phyloP scores from a whole-genome alignment of 441 rosid genomes.

The Erodium trifolium region DNA sequence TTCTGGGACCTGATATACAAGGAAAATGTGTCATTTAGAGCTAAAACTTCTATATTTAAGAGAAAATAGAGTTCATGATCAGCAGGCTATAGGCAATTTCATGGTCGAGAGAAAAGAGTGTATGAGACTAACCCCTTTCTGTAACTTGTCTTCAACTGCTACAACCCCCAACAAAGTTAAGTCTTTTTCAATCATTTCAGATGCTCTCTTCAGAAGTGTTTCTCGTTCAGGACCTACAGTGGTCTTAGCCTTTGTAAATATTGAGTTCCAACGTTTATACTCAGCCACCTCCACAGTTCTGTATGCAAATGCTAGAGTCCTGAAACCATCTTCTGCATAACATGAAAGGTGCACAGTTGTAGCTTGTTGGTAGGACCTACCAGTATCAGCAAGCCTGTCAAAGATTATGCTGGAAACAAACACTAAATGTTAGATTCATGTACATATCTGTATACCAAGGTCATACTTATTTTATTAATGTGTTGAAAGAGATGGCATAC shows the following conservation, averaged over 20 bases:
- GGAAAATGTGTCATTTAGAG: slow-evolving; percentile 2
- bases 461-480: not conserved
- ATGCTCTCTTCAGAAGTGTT: slow-evolving; percentile 57
- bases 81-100: too few species aligned
- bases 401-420: slow-evolving; percentile 65
- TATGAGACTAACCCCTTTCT: slow-evolving; percentile 51
- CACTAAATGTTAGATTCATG: not conserved
- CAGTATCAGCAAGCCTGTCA: slow-evolving; percentile 60
- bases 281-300: slow-evolving; percentile 66
- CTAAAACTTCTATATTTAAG: too few species aligned
- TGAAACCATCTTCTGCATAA: slow-evolving; percentile 91
- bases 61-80: too few species aligned
- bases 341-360: slow-evolving; percentile 62
- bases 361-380: slow-evolving; percentile 53
- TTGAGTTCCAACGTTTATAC: slow-evolving; percentile 42
- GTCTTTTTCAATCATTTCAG: slow-evolving; percentile 62
- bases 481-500: slow-evolving; percentile 21
- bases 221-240: slow-evolving; percentile 62
- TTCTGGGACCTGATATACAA: slow-evolving; percentile 36
- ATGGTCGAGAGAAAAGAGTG: too few species aligned
- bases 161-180: slow-evolving; percentile 87
- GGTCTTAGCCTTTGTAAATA: slow-evolving; percentile 61
- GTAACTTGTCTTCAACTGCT: slow-evolving; percentile 93
- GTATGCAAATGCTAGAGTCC: slow-evolving; percentile 84
- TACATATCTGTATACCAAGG: not conserved